Evolutionary conservation across 805 yeast genomes (phyloP).

Genomic region (Pichia phayaonensis): DNA sequence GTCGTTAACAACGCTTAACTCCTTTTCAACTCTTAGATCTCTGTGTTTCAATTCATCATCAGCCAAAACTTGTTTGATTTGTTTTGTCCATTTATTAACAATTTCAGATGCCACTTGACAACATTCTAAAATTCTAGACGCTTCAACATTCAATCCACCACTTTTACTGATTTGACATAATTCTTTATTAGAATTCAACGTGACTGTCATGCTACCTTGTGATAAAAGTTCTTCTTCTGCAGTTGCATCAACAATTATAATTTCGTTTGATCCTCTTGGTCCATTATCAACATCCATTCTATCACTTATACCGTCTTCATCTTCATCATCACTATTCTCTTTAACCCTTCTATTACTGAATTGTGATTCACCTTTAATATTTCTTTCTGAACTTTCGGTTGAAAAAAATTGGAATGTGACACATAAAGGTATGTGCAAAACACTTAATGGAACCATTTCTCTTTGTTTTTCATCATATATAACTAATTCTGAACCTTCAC

Average conservation of each 20-base stretch:
- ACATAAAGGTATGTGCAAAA: constrained; percentile 85
- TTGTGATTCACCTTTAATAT: constrained; percentile 46
- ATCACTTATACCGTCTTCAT: neutral
- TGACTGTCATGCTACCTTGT: constrained; percentile 74
- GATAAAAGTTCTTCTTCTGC: constrained; percentile 68
- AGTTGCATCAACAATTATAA: constrained; percentile 65
- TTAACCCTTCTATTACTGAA: neutral
- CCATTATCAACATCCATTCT: constrained; percentile 3
- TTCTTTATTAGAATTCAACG: constrained; percentile 85
- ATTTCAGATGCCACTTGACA: constrained; percentile 55
- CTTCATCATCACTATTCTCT: constrained; percentile 7
- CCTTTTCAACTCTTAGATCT: constrained; percentile 18
- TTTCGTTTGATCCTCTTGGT: constrained; percentile 24
- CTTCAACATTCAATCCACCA: constrained; percentile 83
- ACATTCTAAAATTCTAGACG: constrained; percentile 58
- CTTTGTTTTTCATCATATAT: constrained; percentile 70
- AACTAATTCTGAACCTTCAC: constrained; percentile 40
- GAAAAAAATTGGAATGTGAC: constrained; percentile 83
- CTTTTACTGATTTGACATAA: constrained; percentile 84
- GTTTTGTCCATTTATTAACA: constrained; percentile 57
- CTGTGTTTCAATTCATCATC: constrained; percentile 36
- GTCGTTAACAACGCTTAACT: constrained; percentile 27
- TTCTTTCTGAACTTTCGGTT: constrained; percentile 55
- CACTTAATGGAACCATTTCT: constrained; percentile 78
- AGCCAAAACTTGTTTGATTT: constrained; percentile 49